Evolutionary conservation across 192 early-diverging fungal species (phyloP).

Genomic region (Geranomyces variabilis): DNA sequence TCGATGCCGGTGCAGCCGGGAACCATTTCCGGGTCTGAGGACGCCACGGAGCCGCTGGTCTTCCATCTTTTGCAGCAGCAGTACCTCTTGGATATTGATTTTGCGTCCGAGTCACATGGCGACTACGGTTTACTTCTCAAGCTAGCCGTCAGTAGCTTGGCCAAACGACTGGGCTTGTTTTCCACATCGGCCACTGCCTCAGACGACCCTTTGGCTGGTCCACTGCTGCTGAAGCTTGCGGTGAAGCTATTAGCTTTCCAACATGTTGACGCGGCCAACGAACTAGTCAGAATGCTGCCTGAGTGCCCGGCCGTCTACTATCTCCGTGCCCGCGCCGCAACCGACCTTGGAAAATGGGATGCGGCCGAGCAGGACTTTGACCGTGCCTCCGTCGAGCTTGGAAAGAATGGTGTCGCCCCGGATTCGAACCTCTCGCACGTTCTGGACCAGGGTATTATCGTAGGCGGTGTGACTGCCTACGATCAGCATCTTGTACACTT

Average conservation of each 20-base stretch:
- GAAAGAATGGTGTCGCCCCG: constrained; percentile 3
- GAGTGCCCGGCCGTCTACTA: constrained; percentile 29
- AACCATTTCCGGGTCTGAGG: background rate
- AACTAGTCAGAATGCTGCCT: constrained; percentile 27
- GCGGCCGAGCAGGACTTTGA: constrained; percentile 26
- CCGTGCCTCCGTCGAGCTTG: constrained; percentile 12
- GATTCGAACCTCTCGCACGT: background rate
- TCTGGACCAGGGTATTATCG: constrained; percentile 23
- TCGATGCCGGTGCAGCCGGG: background rate
- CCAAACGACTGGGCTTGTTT: constrained; percentile 14
- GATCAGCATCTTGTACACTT: constrained; percentile 41
- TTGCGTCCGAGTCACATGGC: background rate
- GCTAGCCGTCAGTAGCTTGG: background rate
- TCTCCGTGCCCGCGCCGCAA: constrained; percentile 28
- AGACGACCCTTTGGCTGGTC: background rate
- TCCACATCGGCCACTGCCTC: background rate
- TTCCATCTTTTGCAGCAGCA: constrained; percentile 29
- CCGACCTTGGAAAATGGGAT: constrained; percentile 27
- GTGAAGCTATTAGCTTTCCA: constrained; percentile 21
- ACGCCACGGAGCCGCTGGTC: constrained; percentile 6
- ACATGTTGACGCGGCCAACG: constrained; percentile 16
- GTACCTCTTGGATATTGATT: constrained; percentile 29
- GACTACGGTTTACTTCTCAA: constrained; percentile 10
- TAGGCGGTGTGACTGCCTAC: constrained; percentile 32
- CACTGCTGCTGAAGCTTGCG: background rate